Percentiles rank a stretch among this genome's conserved stretches.
Evolutionary conservation across 495 filamentous ascomycete species (phyloP).

Genomic region (Thermochaetoides thermophila): DNA sequence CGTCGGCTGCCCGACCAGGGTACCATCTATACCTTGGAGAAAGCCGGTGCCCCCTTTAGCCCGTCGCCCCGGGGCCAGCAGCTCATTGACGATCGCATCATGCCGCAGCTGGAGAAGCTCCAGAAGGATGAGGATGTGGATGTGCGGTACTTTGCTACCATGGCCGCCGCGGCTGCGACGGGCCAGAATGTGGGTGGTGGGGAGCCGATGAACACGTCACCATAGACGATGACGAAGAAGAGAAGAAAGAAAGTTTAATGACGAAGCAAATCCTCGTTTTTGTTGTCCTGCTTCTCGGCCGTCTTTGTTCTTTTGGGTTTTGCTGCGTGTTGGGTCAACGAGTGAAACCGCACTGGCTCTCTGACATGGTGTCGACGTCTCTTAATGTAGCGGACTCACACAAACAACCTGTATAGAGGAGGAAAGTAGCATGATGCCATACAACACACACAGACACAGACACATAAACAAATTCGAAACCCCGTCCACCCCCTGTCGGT

Average conservation of each 20-base stretch:
- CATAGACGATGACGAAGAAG: constrained; percentile 35
- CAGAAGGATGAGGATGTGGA: constrained; percentile 95
- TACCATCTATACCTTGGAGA: constrained; percentile 71
- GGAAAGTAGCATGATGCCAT: no score
- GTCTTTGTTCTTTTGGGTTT: background rate
- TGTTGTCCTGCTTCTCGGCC: background rate
- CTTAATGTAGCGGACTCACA: no score
- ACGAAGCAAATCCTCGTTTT: constrained; percentile 16
- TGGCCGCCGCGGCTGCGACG: constrained; percentile 26
- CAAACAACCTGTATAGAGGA: no score
- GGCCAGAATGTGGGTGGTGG: constrained; percentile 23
- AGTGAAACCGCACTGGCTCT: no score
- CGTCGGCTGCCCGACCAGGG: constrained; percentile 77
- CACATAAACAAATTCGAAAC: no score
- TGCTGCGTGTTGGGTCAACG: no score
- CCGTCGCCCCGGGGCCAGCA: constrained; percentile 62
- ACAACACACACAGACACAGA: no score
- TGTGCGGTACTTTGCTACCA: constrained; percentile 82
- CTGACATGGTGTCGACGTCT: no score
- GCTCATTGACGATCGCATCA: constrained; percentile 71
- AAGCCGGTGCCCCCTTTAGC: constrained; percentile 45
- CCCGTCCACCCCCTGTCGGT: no score
- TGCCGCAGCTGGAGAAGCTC: constrained; percentile 86
- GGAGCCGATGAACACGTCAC: constrained; percentile 45
- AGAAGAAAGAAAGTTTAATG: constrained; percentile 16